Base-by-base conservation (phyloP, 2,329 filamentous ascomycete genomes). In the Akanthomyces muscarius region DNA sequence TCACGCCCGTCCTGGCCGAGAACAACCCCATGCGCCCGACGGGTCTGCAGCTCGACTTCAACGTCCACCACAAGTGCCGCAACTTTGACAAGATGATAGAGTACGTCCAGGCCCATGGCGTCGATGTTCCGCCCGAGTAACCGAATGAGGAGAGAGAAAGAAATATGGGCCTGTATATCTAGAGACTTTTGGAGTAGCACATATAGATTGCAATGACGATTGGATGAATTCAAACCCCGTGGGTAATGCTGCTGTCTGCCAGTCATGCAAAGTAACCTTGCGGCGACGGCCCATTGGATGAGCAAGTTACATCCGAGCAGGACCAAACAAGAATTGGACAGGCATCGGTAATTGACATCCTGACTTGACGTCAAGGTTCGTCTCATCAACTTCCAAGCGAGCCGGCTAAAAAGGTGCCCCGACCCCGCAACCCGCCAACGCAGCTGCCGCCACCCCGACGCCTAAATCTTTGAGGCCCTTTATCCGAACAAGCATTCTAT, bases 61-160 rank as follows among this genome's bases (percentile, higher is more conserved):
- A 65, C 16, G 63, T 64, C 33, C 65, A 66, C 54, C 65, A 67
- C 47, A 67, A 66, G 54, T 67, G 65, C 44, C 56, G 65, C 48
- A 45, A 67, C 52, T 67, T 63, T 21, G 61, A 63, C 21, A 65
- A 66, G 63, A 61, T 67, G 42, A 18, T 56, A 8, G 47, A 61
- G 23, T 66, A 55, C 25, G 63, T 66, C 5, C 48, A 63, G 5
- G 33, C 60, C 2, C 63, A 66, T 38, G 54, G 53, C 25, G 54
- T 63, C 3, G 53, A 57, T 16, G 54, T 63, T 23, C 60, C 60
- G 13, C 45, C 60, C 6, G 59, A 47, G 33, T 61, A 55, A 48
- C 16, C 3, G n/a, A 10, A 1, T 4, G 4, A 28, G n/a, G 25
- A n/a, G 16, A 13, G 13, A 25, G 13, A 2, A 18, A 1, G 6